Evolutionary conservation across 2,329 filamentous ascomycete genomes (phyloP).

Genomic region (Fusarium pseudonygamai): DNA sequence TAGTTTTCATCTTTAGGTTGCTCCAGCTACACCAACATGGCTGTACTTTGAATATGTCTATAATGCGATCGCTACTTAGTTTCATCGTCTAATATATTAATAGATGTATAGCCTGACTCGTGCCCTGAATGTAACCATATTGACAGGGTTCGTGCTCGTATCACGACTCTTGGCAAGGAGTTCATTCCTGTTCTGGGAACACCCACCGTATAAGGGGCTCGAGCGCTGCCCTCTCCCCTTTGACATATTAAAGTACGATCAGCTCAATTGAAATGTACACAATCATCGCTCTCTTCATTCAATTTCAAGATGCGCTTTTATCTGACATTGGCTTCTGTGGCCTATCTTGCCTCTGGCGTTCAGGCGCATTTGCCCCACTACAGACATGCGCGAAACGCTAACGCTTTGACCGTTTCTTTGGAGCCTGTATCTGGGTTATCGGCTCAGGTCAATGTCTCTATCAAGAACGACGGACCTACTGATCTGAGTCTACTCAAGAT

Average conservation of each 20-base stretch:
- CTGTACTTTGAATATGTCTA: no score
- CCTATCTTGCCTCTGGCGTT: neutral
- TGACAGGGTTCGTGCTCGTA: neutral
- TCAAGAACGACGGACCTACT: conserved; percentile 2
- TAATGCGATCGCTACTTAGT: no score
- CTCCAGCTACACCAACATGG: neutral
- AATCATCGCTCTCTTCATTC: no score
- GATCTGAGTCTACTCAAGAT: conserved; percentile 18
- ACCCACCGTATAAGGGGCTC: neutral
- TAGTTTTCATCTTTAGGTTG: neutral
- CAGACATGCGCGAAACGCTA: neutral
- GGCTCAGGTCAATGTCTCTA: conserved; percentile 5
- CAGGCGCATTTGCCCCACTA: neutral
- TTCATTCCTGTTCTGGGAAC: neutral
- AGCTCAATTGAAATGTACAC: fast-evolving
- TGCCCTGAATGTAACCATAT: neutral
- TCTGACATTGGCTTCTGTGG: neutral
- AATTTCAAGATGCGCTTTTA: neutral
- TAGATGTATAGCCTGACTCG: neutral
- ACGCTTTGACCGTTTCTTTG: neutral
- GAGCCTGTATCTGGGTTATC: neutral
- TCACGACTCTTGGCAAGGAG: neutral
- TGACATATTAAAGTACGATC: neutral
- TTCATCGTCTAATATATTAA: neutral
- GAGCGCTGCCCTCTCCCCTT: neutral